A percentile compares a stretch with the other conserved stretches of the same genome.
Evolutionary conservation across 2,329 filamentous ascomycete species (phyloP).

Genomic region (Arthrocladium fulminans): DNA sequence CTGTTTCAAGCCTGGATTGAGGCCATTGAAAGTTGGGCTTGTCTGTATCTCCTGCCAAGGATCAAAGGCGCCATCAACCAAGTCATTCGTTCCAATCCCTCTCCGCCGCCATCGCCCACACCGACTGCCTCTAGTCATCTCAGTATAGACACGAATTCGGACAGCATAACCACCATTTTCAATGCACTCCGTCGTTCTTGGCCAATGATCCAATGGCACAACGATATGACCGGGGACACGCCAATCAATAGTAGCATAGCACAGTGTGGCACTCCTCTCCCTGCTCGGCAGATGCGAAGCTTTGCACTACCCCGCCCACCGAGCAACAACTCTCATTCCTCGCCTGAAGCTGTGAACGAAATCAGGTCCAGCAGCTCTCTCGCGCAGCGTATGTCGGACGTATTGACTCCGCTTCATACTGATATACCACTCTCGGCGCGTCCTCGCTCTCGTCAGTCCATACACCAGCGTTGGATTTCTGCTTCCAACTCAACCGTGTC

Average conservation of each 20-base stretch:
- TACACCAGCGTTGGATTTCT: not conserved
- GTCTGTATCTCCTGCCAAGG: conserved; percentile 14
- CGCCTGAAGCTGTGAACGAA: not conserved
- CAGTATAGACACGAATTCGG: conserved; percentile 19
- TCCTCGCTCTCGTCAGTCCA: not conserved
- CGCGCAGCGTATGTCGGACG: not conserved
- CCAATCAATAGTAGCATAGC: conserved; percentile 20
- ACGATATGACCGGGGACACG: conserved; percentile 17
- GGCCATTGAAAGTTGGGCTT: conserved; percentile 20
- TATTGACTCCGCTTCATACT: not conserved
- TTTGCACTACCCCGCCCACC: conserved; percentile 14
- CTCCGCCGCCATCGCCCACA: conserved; percentile 18
- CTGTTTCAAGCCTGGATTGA: conserved; percentile 20
- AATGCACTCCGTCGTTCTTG: conserved; percentile 16
- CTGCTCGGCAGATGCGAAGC: conserved; percentile 14
- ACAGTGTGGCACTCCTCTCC: conserved; percentile 18
- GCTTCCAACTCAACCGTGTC: not conserved
- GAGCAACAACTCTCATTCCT: not conserved
- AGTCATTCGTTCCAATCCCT: conserved; percentile 12
- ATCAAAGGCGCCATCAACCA: conserved; percentile 16
- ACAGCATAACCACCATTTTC: conserved; percentile 14
- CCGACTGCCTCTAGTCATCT: conserved; percentile 12
- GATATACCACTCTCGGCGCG: not conserved
- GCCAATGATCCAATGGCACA: conserved; percentile 16
- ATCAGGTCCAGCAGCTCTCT: not conserved